Conservation (phyloP, 2,329 filamentous ascomycete genomes). For the Coniochaeta hoffmannii region DNA sequence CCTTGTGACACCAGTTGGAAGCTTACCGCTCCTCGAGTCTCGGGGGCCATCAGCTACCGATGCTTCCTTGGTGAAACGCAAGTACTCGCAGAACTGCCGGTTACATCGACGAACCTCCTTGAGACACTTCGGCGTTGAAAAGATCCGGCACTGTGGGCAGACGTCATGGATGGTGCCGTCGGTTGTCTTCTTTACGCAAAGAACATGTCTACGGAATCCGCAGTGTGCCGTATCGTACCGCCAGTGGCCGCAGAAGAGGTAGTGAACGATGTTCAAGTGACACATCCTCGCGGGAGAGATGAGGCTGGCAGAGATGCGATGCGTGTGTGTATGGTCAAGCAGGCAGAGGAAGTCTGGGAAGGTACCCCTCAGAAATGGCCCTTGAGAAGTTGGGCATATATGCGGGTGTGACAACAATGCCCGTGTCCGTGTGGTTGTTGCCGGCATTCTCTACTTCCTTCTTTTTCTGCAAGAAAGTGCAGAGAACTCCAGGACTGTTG, state of each 20-base stretch:
- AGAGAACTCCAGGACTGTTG: neutral
- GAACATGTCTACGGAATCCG: neutral
- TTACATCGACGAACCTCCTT: neutral
- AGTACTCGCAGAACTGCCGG: slow-evolving; percentile 10
- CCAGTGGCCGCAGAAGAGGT: neutral
- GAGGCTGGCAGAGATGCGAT: no score
- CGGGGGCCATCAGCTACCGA: neutral
- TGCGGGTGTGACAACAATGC: neutral
- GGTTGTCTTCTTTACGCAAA: neutral
- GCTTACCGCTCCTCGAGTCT: neutral
- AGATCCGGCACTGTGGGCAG: neutral
- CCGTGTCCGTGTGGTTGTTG: neutral
- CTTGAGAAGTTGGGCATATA: neutral
- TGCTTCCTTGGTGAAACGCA: neutral
- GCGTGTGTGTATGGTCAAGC: no score
- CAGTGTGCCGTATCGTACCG: neutral
- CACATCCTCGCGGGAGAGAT: neutral
- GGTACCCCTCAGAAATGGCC: neutral
- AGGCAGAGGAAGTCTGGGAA: neutral
- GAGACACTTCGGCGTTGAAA: neutral
- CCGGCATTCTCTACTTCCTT: neutral
- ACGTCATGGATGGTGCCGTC: neutral
- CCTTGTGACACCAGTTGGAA: neutral
- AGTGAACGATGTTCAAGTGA: neutral
- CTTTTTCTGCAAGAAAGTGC: neutral